These are phyloP conservation scores for Pleodorina starrii DNA, from an alignment of 139 green algal species.

Conservation along the genomic window DNA sequence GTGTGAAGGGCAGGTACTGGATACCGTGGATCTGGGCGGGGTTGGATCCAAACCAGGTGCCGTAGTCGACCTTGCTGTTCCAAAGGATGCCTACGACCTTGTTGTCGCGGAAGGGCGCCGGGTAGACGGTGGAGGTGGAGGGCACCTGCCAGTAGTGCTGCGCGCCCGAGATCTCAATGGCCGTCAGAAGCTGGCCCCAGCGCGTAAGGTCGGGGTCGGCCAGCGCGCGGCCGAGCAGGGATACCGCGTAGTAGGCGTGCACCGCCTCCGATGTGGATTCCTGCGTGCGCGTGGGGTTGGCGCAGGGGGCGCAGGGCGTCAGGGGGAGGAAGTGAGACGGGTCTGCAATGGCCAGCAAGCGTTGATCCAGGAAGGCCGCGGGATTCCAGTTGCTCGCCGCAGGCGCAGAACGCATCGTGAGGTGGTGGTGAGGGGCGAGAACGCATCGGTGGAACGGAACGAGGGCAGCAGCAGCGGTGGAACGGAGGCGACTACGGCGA, in stretches of 20 bases:
- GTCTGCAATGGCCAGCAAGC: no score
- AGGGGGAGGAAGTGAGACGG: no score
- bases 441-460: no score
- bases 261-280: slow-evolving; percentile 66
- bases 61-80: slow-evolving; percentile 63
- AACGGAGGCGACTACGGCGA: no score
- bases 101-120: slow-evolving; percentile 51
- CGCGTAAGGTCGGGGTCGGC: slow-evolving; percentile 46
- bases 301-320: no score
- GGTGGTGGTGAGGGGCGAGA: no score
- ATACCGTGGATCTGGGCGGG: slow-evolving; percentile 63
- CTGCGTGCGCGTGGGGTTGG: no score
- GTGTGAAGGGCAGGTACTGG: slow-evolving; percentile 59
- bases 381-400: no score
- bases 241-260: slow-evolving; percentile 65
- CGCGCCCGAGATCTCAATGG: slow-evolving; percentile 47
- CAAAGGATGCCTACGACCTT: slow-evolving; percentile 63
- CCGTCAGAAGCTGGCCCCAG: slow-evolving; percentile 55
- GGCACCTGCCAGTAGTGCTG: slow-evolving; percentile 63
- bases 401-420: no score
- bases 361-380: no score
- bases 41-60: slow-evolving; percentile 63
- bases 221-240: slow-evolving; percentile 52
- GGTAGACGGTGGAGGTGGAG: slow-evolving; percentile 31
- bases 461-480: no score